Evolutionary conservation across 2,329 filamentous ascomycete species (phyloP).

Genomic region (Calonectria hongkongensis): DNA sequence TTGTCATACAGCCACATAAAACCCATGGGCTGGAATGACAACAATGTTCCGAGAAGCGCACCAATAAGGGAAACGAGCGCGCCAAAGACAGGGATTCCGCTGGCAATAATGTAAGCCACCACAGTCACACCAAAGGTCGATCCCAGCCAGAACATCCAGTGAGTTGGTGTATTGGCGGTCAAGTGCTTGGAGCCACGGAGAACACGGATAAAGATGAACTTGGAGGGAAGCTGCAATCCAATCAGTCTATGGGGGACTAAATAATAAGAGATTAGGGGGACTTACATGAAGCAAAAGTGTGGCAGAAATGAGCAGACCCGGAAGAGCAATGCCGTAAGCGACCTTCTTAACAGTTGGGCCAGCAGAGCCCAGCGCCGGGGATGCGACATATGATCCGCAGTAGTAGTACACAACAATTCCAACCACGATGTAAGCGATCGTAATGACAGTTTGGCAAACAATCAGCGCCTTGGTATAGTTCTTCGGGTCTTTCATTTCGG

Average conservation of each 20-base stretch:
- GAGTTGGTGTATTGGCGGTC: slow-evolving; percentile 48
- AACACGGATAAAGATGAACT: slow-evolving; percentile 56
- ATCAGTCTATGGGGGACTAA: too few species aligned
- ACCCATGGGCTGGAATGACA: slow-evolving; percentile 57
- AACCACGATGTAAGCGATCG: slow-evolving; percentile 57
- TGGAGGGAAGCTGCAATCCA: slow-evolving; percentile 29
- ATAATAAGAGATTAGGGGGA: too few species aligned
- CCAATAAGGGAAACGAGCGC: slow-evolving; percentile 54
- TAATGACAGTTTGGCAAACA: slow-evolving; percentile 52
- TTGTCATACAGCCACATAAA: slow-evolving; percentile 67
- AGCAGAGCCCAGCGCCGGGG: slow-evolving; percentile 66
- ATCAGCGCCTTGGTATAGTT: slow-evolving; percentile 52
- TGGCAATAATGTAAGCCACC: slow-evolving; percentile 51
- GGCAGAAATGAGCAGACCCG: slow-evolving; percentile 50
- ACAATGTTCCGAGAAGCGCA: slow-evolving; percentile 53
- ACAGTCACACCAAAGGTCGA: slow-evolving; percentile 49
- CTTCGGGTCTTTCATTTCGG: slow-evolving; percentile 58
- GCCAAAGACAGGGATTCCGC: slow-evolving; percentile 15
- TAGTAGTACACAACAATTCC: slow-evolving; percentile 64
- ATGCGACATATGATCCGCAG: slow-evolving; percentile 66
- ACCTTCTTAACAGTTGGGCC: slow-evolving; percentile 64
- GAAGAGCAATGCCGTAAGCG: slow-evolving; percentile 61
- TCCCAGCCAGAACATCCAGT: slow-evolving; percentile 55
- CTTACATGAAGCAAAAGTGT: slow-evolving; percentile 54
- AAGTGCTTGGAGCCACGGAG: slow-evolving; percentile 55